Conservation (phyloP, 257 asterid species). For the Gentiana straminea region DNA sequence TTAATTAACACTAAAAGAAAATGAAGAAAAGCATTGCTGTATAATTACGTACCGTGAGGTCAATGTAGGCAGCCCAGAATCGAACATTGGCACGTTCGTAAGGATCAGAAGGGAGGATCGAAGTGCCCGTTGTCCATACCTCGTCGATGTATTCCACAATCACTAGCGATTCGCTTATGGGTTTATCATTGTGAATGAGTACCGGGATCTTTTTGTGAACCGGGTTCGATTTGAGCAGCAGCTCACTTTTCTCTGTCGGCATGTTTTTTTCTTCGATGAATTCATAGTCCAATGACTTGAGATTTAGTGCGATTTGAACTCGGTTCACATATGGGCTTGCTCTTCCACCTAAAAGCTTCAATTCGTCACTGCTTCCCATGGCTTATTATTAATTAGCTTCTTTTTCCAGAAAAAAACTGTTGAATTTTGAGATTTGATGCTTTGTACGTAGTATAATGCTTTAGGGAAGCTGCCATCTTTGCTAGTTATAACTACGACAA, state of each 20-base stretch:
- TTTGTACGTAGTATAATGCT: too few relatives aligned
- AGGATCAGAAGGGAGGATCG: constrained; percentile 23
- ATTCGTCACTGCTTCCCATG: constrained; percentile 6
- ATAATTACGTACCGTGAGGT: constrained; percentile 15
- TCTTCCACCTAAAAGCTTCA: constrained; percentile 10
- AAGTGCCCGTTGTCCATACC: constrained; percentile 17
- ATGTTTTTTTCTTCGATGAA: constrained; percentile 4
- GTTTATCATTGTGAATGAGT: constrained; percentile 18
- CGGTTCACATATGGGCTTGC: constrained; percentile 18
- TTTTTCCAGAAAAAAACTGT: too few relatives aligned
- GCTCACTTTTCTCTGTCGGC: constrained; percentile 18
- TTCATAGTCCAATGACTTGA: constrained; percentile 18
- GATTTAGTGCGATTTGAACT: constrained; percentile 25
- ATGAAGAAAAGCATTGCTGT: too few relatives aligned
- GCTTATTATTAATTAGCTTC: neutral
- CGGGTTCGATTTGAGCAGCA: constrained; percentile 30
- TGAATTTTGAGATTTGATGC: too few relatives aligned
- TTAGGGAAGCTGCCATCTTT: too few relatives aligned
- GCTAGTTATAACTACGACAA: too few relatives aligned
- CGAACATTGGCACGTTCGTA: constrained; percentile 24
- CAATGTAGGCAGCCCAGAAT: constrained; percentile 32
- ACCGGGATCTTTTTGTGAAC: constrained; percentile 27
- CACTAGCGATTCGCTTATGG: constrained; percentile 26
- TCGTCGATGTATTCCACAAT: constrained; percentile 32
- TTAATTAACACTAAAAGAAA: too few relatives aligned